Conservation (phyloP, 1,284 basidiomycete species). For the Fistulina hepatica region DNA sequence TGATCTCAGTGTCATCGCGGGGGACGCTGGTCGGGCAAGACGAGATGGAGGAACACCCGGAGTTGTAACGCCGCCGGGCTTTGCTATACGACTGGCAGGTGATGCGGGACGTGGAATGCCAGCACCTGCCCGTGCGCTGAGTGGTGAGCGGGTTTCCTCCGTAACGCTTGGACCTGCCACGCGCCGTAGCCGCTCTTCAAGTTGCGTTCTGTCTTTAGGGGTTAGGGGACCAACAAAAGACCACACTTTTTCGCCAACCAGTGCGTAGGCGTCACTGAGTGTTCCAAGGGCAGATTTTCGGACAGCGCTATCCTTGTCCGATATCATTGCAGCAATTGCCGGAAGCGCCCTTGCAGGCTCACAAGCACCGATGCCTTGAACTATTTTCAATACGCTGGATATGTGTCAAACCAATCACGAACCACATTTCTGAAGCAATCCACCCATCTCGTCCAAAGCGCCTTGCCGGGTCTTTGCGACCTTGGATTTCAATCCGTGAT, state of each 20-base stretch:
- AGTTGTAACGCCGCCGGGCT: conserved; percentile 4
- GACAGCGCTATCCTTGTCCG: conserved; percentile 81
- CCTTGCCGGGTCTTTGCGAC: conserved; percentile 87
- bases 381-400: no score
- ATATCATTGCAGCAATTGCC: conserved; percentile 68
- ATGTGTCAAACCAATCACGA: no score
- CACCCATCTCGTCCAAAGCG: conserved; percentile 70
- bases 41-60: conserved; percentile 15
- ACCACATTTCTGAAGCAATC: conserved; percentile 73
- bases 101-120: conserved; percentile 53
- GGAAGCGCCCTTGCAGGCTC: conserved; percentile 75
- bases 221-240: conserved; percentile 65
- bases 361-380: conserved; percentile 73
- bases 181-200: conserved; percentile 83
- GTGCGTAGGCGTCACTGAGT: conserved; percentile 74
- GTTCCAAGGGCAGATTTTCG: conserved; percentile 74
- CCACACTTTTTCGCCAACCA: conserved; percentile 84
- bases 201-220: conserved; percentile 81
- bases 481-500: conserved; percentile 80
- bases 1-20: conserved; percentile 36
- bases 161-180: conserved; percentile 55
- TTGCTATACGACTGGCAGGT: conserved; percentile 33
- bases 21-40: conserved; percentile 58
- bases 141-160: conserved; percentile 32
- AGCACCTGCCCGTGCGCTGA: conserved; percentile 22